Conservation (phyloP, 2,329 filamentous ascomycete genomes). For the Cytospora chrysosperma region DNA sequence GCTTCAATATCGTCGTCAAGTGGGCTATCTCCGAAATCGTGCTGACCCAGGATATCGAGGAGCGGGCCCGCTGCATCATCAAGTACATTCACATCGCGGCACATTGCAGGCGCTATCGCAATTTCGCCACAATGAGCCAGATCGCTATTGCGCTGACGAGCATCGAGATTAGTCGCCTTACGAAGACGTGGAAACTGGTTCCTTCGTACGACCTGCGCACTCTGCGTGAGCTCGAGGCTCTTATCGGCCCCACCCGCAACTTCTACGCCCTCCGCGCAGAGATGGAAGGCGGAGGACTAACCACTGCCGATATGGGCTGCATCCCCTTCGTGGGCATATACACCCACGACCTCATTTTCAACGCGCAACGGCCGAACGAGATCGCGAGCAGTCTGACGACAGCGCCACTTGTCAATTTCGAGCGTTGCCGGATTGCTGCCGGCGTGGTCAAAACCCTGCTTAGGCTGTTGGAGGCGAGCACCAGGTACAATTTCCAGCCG, state of each 20-base stretch:
- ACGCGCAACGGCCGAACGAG: conserved; percentile 74
- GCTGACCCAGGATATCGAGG: conserved; percentile 68
- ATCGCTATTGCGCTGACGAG: conserved; percentile 75
- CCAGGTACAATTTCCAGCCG: conserved; percentile 70
- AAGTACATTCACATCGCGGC: conserved; percentile 81
- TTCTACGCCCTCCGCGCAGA: conserved; percentile 74
- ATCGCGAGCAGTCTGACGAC: conserved; percentile 66
- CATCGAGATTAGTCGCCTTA: conserved; percentile 67
- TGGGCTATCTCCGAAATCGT: conserved; percentile 81
- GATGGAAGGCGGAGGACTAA: conserved; percentile 66
- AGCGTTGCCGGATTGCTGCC: conserved; percentile 74
- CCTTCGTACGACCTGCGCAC: conserved; percentile 63
- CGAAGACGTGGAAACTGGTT: conserved; percentile 70
- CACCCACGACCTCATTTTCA: conserved; percentile 80
- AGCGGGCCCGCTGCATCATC: conserved; percentile 73
- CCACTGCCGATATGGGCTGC: conserved; percentile 63
- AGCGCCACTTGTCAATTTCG: conserved; percentile 77
- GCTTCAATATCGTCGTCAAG: conserved; percentile 86
- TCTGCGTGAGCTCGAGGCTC: conserved; percentile 65
- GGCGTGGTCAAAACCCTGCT: conserved; percentile 77
- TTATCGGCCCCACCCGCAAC: conserved; percentile 76
- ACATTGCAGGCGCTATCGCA: conserved; percentile 72
- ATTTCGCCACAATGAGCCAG: conserved; percentile 82
- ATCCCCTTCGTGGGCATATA: conserved; percentile 84
- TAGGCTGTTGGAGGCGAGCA: conserved; percentile 75